These are phyloP conservation scores for Claviceps citrina DNA, from an alignment of 2,329 filamentous ascomycete genomes.

Conservation along the genomic window DNA sequence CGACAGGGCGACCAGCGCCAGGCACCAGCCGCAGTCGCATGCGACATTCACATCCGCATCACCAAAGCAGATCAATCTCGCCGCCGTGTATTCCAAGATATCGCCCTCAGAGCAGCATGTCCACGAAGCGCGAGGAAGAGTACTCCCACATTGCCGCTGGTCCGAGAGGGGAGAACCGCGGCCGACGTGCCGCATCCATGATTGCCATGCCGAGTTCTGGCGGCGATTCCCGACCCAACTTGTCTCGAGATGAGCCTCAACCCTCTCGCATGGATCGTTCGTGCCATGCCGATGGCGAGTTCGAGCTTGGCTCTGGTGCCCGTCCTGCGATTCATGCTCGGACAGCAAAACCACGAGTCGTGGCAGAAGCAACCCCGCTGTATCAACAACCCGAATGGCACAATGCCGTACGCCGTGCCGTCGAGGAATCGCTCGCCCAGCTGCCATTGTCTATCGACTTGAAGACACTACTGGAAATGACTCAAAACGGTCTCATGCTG, in stretches of 20 bases:
- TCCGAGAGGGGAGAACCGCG: neutral
- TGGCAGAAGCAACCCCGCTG: neutral
- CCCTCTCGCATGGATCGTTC: neutral
- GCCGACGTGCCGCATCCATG: neutral
- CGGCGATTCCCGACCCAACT: neutral
- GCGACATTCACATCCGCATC: neutral
- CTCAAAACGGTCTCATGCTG: neutral
- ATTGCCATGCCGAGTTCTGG: neutral
- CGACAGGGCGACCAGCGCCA: neutral
- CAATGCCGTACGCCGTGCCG: constrained; percentile 3
- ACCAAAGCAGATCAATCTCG: constrained; percentile 3
- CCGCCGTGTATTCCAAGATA: constrained; percentile 7
- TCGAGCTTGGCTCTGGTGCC: neutral
- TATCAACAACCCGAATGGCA: constrained; percentile 3
- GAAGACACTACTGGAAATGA: constrained; percentile 4
- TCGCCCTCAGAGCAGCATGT: constrained; percentile 2
- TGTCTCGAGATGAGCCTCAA: neutral
- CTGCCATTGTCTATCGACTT: constrained; percentile 4
- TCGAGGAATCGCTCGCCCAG: constrained; percentile 6
- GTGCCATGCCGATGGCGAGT: neutral
- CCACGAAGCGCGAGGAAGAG: constrained; percentile 1
- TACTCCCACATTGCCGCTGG: neutral
- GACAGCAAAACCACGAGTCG: neutral
- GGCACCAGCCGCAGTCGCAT: constrained; percentile 2
- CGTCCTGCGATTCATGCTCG: neutral